Percentiles rank a stretch among this genome's conserved stretches.
phyloP scores from a whole-genome alignment of 192 early-diverging fungal genomes.

The Coemansia aciculifera region DNA sequence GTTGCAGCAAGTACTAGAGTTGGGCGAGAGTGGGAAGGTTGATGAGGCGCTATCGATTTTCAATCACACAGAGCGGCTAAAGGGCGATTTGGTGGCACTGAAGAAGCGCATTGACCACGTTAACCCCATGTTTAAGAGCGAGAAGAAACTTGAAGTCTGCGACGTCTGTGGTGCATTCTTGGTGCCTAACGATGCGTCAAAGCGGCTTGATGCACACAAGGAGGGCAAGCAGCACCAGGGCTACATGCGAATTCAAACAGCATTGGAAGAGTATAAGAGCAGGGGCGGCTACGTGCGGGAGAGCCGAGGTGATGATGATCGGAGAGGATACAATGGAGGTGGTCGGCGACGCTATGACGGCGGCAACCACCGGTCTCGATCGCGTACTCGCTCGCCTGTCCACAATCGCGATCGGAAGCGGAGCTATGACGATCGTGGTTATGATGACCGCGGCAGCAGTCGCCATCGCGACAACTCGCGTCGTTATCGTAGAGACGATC shows the following conservation, averaged over 20 bases:
- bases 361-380: constrained; percentile 20
- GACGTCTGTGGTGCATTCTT: constrained; percentile 82
- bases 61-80: constrained; percentile 66
- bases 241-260: constrained; percentile 74
- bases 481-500: constrained; percentile 28
- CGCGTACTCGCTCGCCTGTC: constrained; percentile 29
- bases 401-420: constrained; percentile 16
- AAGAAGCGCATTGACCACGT: constrained; percentile 58
- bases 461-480: constrained; percentile 27
- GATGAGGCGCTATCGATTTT: constrained; percentile 69
- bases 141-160: constrained; percentile 78
- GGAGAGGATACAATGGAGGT: constrained; percentile 11
- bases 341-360: constrained; percentile 23
- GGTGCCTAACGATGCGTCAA: constrained; percentile 80
- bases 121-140: constrained; percentile 68
- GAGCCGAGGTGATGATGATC: constrained; percentile 15
- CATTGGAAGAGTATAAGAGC: constrained; percentile 66
- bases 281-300: constrained; percentile 7
- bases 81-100: constrained; percentile 61
- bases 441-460: constrained; percentile 12
- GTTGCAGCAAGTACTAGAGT: constrained; percentile 66
- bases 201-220: constrained; percentile 77
- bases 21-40: constrained; percentile 73
- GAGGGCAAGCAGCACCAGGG: constrained; percentile 85
- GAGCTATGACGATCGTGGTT: constrained; percentile 9